Evolutionary conservation across 2,329 filamentous ascomycete genomes (phyloP).

Genomic region (Tricladium varicosporioides): DNA sequence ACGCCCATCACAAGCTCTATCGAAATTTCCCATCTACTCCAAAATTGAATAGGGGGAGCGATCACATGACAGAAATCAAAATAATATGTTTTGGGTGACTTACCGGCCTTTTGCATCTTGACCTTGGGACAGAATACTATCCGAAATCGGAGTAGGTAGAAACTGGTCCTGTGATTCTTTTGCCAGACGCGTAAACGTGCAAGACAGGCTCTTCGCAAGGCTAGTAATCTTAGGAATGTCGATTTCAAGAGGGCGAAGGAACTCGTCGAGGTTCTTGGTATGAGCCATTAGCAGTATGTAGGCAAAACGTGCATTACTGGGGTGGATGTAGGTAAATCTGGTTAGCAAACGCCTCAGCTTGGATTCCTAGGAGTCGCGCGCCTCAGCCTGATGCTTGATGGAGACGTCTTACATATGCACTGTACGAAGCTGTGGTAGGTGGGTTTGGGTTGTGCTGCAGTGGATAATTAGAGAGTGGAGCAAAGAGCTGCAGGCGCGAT

Average conservation of each 20-base stretch:
- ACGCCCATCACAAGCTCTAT: not conserved
- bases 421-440: not conserved
- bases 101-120: constrained; percentile 49
- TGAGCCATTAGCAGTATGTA: constrained; percentile 16
- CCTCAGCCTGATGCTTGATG: not conserved
- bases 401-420: not conserved
- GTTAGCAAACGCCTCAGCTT: not conserved
- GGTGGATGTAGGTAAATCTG: not conserved
- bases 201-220: constrained; percentile 47
- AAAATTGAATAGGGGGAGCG: not conserved
- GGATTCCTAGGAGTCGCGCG: not conserved
- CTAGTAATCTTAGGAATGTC: constrained; percentile 44
- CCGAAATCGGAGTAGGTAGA: constrained; percentile 59
- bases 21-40: not conserved
- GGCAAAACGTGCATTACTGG: not conserved
- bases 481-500: not conserved
- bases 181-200: constrained; percentile 49
- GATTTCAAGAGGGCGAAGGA: constrained; percentile 51
- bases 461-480: not conserved
- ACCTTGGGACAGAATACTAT: constrained; percentile 53
- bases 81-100: not conserved
- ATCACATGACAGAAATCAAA: constrained; percentile 9
- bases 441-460: not conserved
- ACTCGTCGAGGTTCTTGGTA: constrained; percentile 35
- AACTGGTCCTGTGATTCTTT: constrained; percentile 55